Evolutionary conservation across 371 early-diverging fungal genomes (phyloP).

Genomic region (Gilbertella persicaria): DNA sequence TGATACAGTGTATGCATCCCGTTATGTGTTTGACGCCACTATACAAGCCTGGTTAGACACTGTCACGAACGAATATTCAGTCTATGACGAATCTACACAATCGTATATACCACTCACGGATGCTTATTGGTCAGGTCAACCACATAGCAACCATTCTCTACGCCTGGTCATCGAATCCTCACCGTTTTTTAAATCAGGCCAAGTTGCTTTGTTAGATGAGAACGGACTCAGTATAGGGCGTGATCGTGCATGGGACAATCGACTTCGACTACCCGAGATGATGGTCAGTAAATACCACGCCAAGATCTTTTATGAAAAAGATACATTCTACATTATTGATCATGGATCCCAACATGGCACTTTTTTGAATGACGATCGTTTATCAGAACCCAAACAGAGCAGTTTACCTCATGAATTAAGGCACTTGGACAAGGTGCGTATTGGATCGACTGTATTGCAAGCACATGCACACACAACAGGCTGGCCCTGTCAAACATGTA

Average conservation of each 20-base stretch:
- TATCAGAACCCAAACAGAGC: conserved; percentile 37
- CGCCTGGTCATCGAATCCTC: conserved; percentile 41
- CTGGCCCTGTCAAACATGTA: conserved; percentile 39
- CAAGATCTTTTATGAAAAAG: conserved; percentile 27
- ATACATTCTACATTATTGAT: conserved; percentile 33
- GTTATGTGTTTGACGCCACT: conserved; percentile 33
- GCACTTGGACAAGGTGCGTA: conserved; percentile 30
- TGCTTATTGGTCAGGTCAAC: conserved; percentile 18
- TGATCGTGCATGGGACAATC: conserved; percentile 38
- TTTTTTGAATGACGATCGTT: conserved; percentile 32
- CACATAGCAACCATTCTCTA: conserved; percentile 23
- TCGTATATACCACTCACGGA: conserved; percentile 24
- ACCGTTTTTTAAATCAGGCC: conserved; percentile 19
- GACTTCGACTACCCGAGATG: conserved; percentile 46
- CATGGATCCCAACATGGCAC: conserved; percentile 51
- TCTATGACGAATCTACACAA: conserved; percentile 25
- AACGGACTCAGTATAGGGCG: conserved; percentile 44
- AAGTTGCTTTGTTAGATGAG: conserved; percentile 38
- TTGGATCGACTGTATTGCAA: conserved; percentile 39
- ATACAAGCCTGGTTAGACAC: conserved; percentile 39
- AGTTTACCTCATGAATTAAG: conserved; percentile 32
- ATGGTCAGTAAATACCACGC: conserved; percentile 48
- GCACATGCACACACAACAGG: conserved; percentile 36
- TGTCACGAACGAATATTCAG: conserved; percentile 25
- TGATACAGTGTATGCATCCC: conserved; percentile 10